Evolutionary conservation across 805 yeast species (phyloP).

Genomic region (Ogataea naganishii): DNA sequence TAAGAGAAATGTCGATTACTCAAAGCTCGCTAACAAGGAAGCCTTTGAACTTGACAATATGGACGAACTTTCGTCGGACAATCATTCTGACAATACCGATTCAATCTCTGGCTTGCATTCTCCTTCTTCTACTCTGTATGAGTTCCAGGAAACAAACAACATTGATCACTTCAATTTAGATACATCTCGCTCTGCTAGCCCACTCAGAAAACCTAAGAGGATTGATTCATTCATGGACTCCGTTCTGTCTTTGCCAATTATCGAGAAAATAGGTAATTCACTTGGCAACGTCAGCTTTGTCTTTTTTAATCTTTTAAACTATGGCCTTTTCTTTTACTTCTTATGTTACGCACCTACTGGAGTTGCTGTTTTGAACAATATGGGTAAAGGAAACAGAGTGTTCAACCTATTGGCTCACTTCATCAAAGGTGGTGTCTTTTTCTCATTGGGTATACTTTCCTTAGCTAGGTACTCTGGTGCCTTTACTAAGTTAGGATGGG

Average conservation of each 20-base stretch:
- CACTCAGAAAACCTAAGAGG: too few species aligned
- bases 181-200: too few species aligned
- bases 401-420: constrained; percentile 89
- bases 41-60: neutral
- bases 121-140: constrained; percentile 28
- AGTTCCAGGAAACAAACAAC: constrained; percentile 18
- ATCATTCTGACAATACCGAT: constrained; percentile 1
- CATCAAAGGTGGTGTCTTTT: constrained; percentile 91
- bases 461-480: constrained; percentile 85
- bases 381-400: constrained; percentile 61
- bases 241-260: constrained; percentile 15
- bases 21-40: neutral
- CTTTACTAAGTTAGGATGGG: constrained; percentile 69
- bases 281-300: constrained; percentile 25
- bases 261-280: constrained; percentile 8
- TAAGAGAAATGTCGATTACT: constrained; percentile 21
- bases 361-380: constrained; percentile 54
- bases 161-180: too few species aligned
- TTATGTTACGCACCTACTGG: constrained; percentile 47
- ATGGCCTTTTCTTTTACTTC: constrained; percentile 55
- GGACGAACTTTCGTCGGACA: neutral
- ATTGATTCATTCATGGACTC: too few species aligned
- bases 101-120: constrained; percentile 12
- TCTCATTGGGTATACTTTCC: constrained; percentile 67
- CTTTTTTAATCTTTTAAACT: constrained; percentile 45